phyloP scores from a whole-genome alignment of 345 rosid species.

The Isatis tinctoria region DNA sequence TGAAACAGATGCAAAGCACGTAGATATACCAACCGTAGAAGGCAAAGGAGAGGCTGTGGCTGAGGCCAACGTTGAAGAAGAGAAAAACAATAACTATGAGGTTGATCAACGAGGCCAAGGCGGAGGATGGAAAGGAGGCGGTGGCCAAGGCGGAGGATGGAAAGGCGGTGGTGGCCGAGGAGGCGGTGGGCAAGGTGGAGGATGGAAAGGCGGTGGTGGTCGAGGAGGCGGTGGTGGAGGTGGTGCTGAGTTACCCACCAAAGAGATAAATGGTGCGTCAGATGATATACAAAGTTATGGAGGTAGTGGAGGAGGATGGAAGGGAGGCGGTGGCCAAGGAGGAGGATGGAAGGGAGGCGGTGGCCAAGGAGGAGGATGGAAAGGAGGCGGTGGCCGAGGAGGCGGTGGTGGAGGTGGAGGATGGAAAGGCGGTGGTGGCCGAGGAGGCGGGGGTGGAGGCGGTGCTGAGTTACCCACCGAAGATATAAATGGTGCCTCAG shows the following conservation, averaged over 20 bases:
- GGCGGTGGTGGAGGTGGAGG: background rate
- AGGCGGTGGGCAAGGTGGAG: background rate
- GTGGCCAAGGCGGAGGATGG: background rate
- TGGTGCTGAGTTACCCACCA: no score
- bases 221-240: no score
- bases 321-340: background rate
- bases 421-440: background rate
- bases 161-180: background rate
- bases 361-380: background rate
- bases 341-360: background rate
- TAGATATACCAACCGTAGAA: background rate
- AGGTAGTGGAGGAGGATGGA: background rate
- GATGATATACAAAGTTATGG: no score
- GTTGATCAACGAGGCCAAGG: constrained; percentile 2
- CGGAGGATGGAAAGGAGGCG: background rate
- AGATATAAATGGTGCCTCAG: background rate
- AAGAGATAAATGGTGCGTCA: no score
- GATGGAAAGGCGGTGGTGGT: background rate
- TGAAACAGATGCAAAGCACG: constrained; percentile 13
- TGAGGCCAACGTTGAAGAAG: background rate
- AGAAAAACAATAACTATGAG: background rate
- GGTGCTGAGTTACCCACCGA: background rate
- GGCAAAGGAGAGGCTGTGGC: background rate
- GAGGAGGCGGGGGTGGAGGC: background rate
- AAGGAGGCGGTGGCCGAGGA: background rate